phyloP scores from a whole-genome alignment of 192 early-diverging fungal genomes.

The Entomortierella beljakovae region DNA sequence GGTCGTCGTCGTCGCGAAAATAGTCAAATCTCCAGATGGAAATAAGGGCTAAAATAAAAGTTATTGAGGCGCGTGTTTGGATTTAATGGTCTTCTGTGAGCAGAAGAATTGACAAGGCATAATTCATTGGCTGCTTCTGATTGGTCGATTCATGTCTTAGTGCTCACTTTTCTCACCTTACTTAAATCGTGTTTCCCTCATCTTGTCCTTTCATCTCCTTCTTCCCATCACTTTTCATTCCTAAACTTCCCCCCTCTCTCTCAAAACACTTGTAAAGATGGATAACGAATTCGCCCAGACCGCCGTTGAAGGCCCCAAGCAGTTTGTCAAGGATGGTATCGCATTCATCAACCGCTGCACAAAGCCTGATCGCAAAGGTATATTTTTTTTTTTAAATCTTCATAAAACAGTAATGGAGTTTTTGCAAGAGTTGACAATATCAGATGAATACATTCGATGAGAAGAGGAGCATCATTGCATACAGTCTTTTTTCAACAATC shows the following conservation, averaged over 20 bases:
- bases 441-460: too few relatives aligned
- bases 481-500: too few relatives aligned
- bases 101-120: background rate
- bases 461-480: too few relatives aligned
- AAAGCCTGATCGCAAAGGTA: constrained; percentile 96
- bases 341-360: constrained; percentile 96
- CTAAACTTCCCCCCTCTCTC: constrained; percentile 19
- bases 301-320: constrained; percentile 87
- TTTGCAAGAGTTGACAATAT: too few relatives aligned
- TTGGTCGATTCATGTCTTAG: constrained; percentile 19
- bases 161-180: constrained; percentile 5
- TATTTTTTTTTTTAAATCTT: background rate
- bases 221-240: background rate
- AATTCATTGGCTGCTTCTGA: constrained; percentile 37
- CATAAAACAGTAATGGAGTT: background rate
- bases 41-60: background rate
- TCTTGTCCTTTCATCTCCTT: constrained; percentile 4
- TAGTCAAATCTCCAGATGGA: too few relatives aligned
- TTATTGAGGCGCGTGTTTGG: background rate
- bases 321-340: constrained; percentile 92
- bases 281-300: constrained; percentile 67
- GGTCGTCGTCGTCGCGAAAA: too few relatives aligned
- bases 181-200: background rate
- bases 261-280: too few relatives aligned
- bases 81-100: background rate